These are phyloP conservation scores for Mercurialis annua DNA, from an alignment of 345 rosid genomes.

Conservation along the genomic window DNA sequence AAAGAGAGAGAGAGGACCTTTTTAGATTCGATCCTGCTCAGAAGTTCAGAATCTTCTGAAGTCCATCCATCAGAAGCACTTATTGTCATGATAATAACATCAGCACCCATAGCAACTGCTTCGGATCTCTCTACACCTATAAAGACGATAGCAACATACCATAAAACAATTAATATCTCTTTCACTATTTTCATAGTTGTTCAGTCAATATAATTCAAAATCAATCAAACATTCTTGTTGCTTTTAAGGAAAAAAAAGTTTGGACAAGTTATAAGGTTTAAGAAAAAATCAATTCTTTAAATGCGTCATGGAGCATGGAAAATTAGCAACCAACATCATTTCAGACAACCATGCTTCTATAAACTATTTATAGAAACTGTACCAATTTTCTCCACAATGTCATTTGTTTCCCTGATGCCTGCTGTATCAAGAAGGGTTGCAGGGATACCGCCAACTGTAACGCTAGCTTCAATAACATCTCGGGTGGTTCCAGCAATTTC, in stretches of 20 bases:
- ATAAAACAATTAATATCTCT: not conserved
- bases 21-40: conserved; percentile 54
- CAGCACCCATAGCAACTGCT: conserved; percentile 84
- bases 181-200: not conserved
- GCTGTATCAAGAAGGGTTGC: conserved; percentile 94
- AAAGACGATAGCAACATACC: not conserved
- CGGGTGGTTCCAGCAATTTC: conserved; percentile 93
- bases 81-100: conserved; percentile 78
- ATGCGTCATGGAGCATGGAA: not conserved
- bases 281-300: not conserved
- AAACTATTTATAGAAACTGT: not conserved
- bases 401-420: conserved; percentile 84
- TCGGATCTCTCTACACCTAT: conserved; percentile 92
- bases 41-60: conserved; percentile 61
- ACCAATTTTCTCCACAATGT: conserved; percentile 89
- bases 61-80: conserved; percentile 96
- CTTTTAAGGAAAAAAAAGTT: not conserved
- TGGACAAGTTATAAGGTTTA: not conserved
- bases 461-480: conserved; percentile 82
- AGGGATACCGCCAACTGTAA: conserved; percentile 69
- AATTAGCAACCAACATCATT: not conserved
- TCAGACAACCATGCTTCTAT: conserved; percentile 1
- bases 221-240: not conserved
- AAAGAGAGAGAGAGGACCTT: conserved; percentile 63
- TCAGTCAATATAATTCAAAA: not conserved